Evolutionary conservation across 2,329 filamentous ascomycete genomes (phyloP).

Genomic region (Onygena corvina): DNA sequence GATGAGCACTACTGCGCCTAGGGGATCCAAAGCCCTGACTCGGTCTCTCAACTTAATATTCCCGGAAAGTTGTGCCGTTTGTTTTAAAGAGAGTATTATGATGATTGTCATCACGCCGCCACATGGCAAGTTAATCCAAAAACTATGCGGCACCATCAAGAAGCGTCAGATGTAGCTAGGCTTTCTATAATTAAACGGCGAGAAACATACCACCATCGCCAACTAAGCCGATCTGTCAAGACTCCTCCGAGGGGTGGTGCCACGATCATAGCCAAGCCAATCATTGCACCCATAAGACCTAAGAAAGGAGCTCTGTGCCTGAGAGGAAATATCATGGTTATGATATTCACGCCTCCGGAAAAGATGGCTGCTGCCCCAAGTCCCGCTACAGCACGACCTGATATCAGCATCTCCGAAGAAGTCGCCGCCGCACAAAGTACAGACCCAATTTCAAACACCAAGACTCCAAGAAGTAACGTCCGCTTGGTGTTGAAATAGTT

Average conservation of each 20-base stretch:
- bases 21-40: constrained; percentile 5
- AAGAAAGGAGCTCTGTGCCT: constrained; percentile 12
- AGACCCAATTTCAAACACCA: constrained; percentile 22
- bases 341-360: constrained; percentile 25
- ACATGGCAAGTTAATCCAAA: constrained; percentile 12
- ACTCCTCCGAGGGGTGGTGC: constrained; percentile 13
- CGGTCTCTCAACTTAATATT: background rate
- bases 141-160: background rate
- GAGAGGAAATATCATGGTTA: constrained; percentile 10
- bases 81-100: constrained; percentile 6
- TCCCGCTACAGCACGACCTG: constrained; percentile 29
- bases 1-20: constrained; percentile 17
- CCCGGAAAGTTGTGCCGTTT: background rate
- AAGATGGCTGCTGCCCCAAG: constrained; percentile 30
- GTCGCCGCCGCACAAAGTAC: constrained; percentile 16
- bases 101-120: constrained; percentile 2
- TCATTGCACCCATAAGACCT: constrained; percentile 12
- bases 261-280: constrained; percentile 13
- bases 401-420: constrained; percentile 1
- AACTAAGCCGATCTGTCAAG: constrained; percentile 12
- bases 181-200: background rate
- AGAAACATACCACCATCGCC: constrained; percentile 14
- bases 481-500: constrained; percentile 31
- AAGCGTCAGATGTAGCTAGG: background rate
- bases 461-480: constrained; percentile 20